A percentile compares a stretch with the other conserved stretches of the same genome.
These are phyloP conservation scores for Rhodotorula sp. DNA, from an alignment of 1,284 basidiomycete genomes.

Conservation along the genomic window DNA sequence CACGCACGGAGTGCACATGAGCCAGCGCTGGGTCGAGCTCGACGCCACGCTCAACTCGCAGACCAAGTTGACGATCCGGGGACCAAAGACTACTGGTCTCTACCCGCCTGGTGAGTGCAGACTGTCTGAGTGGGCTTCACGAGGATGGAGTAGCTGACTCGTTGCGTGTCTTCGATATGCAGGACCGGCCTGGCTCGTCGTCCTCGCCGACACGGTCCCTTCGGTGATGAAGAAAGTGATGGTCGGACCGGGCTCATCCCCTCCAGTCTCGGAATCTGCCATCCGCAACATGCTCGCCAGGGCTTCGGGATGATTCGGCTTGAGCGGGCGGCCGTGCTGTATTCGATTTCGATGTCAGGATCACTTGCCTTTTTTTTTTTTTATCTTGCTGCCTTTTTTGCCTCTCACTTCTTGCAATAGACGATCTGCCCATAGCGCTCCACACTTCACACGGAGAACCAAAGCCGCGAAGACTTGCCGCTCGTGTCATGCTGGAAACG, in stretches of 20 bases:
- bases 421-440: too few relatives aligned
- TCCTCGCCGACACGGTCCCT: constrained; percentile 67
- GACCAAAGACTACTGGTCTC: constrained; percentile 48
- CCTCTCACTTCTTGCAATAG: too few relatives aligned
- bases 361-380: too few relatives aligned
- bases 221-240: constrained; percentile 64
- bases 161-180: constrained; percentile 58
- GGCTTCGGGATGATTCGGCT: neutral
- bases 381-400: too few relatives aligned
- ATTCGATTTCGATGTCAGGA: too few relatives aligned
- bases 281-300: constrained; percentile 5
- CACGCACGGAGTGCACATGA: constrained; percentile 26
- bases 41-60: constrained; percentile 48
- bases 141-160: too few relatives aligned
- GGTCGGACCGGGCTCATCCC: constrained; percentile 55
- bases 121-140: too few relatives aligned
- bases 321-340: too few relatives aligned
- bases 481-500: too few relatives aligned
- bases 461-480: too few relatives aligned
- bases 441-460: too few relatives aligned
- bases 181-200: constrained; percentile 73
- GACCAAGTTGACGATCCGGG: constrained; percentile 55
- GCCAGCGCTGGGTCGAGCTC: constrained; percentile 61
- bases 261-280: neutral
- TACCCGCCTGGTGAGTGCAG: constrained; percentile 21